Conservation (phyloP, 139 green algal genomes). For the Chlorella sp. region DNA sequence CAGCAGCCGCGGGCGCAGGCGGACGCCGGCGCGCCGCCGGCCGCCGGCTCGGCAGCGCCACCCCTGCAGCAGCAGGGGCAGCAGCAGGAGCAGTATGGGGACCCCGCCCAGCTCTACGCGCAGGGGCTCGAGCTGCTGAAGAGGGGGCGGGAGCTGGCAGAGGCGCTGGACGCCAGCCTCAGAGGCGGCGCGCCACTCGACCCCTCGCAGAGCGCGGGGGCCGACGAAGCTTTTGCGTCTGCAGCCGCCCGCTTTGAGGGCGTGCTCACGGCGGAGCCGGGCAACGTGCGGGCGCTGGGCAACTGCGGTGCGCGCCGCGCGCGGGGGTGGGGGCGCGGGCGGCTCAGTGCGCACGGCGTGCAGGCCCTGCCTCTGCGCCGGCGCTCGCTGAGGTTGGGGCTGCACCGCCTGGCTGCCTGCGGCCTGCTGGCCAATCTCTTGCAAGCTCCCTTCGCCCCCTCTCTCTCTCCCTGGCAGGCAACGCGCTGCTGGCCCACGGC, state of each 20-base stretch:
- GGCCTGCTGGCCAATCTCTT: neutral
- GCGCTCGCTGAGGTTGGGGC: neutral
- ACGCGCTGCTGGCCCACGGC: slow-evolving; percentile 31
- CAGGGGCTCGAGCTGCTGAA: slow-evolving; percentile 18
- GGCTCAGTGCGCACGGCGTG: too few relatives aligned
- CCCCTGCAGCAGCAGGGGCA: neutral
- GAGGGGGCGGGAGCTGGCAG: slow-evolving; percentile 7
- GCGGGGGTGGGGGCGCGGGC: neutral
- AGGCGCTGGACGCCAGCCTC: neutral
- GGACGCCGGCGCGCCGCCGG: neutral
- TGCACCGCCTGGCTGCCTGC: neutral
- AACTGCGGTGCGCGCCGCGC: slow-evolving; percentile 14
- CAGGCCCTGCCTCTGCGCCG: too few relatives aligned
- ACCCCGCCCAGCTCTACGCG: slow-evolving; percentile 3
- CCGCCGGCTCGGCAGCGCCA: neutral
- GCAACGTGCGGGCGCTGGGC: slow-evolving; percentile 27
- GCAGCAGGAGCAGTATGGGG: neutral
- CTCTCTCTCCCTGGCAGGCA: neutral
- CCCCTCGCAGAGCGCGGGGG: neutral
- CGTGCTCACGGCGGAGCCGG: slow-evolving; percentile 8
- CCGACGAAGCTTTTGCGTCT: neutral
- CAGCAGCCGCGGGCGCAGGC: neutral
- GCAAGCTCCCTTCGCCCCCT: neutral
- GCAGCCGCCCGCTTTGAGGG: slow-evolving; percentile 17
- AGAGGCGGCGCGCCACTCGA: neutral